These are phyloP conservation scores for Fusarium goolgardi DNA, from an alignment of 2,329 filamentous ascomycete species.

Conservation along the genomic window DNA sequence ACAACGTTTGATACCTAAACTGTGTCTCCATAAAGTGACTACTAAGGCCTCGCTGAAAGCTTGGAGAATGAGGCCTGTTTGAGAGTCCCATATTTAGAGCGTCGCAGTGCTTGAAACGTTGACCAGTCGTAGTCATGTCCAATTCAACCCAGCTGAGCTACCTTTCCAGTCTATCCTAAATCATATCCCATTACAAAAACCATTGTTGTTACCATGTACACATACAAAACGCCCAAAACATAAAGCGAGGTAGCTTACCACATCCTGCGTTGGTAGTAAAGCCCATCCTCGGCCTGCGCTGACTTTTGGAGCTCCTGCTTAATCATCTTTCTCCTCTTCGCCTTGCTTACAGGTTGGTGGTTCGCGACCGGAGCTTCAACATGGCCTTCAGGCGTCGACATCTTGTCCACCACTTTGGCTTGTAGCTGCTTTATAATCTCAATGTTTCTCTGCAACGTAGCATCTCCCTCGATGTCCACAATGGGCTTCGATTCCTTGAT, in stretches of 20 bases:
- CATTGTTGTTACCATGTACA: conserved; percentile 25
- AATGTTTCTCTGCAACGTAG: conserved; percentile 44
- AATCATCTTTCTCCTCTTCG: conserved; percentile 67
- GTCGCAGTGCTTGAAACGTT: too few species aligned
- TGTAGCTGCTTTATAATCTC: conserved; percentile 51
- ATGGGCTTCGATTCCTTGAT: conserved; percentile 50
- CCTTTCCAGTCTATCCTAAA: conserved; percentile 10
- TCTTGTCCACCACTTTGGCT: conserved; percentile 49
- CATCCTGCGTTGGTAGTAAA: conserved; percentile 66
- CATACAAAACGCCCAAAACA: not conserved
- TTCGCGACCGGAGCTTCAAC: conserved; percentile 54
- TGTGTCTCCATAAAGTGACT: not conserved
- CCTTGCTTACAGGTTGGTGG: conserved; percentile 62
- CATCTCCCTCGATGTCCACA: conserved; percentile 30
- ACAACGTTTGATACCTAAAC: not conserved
- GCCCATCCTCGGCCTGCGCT: conserved; percentile 58
- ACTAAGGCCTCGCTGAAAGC: not conserved
- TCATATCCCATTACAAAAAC: not conserved
- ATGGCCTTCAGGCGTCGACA: conserved; percentile 50
- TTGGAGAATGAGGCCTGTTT: not conserved
- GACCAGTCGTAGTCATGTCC: not conserved
- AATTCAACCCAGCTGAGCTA: not conserved
- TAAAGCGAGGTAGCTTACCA: conserved; percentile 53
- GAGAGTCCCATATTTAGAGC: not conserved
- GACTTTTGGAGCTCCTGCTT: conserved; percentile 66